Evolutionary conservation across 2,329 filamentous ascomycete genomes (phyloP), one percentile per base, ranked within the genome.

Genomic region (Endoconidiophora laricicola): DNA sequence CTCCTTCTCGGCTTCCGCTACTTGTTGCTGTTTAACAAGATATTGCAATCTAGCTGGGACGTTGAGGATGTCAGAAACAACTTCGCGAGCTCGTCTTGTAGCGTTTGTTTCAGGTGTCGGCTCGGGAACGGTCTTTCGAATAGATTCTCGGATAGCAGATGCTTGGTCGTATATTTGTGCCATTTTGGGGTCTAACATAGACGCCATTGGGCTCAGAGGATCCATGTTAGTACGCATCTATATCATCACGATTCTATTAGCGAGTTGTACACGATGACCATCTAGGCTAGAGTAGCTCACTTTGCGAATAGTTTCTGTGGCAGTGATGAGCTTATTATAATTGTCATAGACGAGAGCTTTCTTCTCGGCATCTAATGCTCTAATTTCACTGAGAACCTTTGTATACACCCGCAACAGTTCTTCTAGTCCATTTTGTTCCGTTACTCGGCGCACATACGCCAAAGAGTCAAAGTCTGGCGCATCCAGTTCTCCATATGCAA

Each of bases 301-400:
- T 67, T 85, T 86, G 46, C 84, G 76, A 59, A 98, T 98, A 2
- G 90, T 96, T 64, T 94, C 90, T 9, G 93, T 95, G 1, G 91
- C 91, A n/a, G 82, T 78, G 57, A 98, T 95, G 57, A 98, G 68
- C 66, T 96, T 96, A 57, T 83, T 91, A 65, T 96, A 98, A 62
- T 98, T 98, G 63, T 98, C 90, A 63, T 98, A 98, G 3, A 98
- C 91, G 54, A 98, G 68, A 1, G 90, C 88, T 67, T 98, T 98
- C 64, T 91, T 83, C 71, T 98, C 91, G 22, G 90, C 90, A 60
- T 96, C 91, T 16, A 98, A 71, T 2, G 86, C 88, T 37, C 87
- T 70, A 44, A 94, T 90, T 66, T 96, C 90, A 56, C 78, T 74
- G 57, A 90, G 65, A 7, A 90, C 70, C 20, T 76, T 73, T 44